Conservation (phyloP, 192 early-diverging fungal species). For the Coemansia reversa region DNA sequence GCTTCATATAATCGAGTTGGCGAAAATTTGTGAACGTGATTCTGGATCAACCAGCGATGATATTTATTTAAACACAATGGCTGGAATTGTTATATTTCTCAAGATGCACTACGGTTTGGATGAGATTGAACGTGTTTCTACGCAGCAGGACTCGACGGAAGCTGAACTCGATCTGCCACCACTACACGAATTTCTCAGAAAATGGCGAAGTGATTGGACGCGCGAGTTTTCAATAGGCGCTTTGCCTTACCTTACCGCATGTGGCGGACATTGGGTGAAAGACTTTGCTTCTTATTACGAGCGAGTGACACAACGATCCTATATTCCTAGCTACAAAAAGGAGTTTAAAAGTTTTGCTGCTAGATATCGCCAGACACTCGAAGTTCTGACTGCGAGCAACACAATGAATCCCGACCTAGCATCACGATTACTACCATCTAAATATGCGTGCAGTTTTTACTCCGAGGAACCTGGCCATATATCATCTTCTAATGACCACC, state of each 20-base stretch:
- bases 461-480: background rate
- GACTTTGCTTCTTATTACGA: conserved; percentile 31
- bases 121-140: conserved; percentile 36
- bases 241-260: conserved; percentile 24
- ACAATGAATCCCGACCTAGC: conserved; percentile 10
- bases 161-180: conserved; percentile 21
- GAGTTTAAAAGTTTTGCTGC: conserved; percentile 18
- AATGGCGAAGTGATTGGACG: conserved; percentile 41
- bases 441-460: conserved; percentile 3
- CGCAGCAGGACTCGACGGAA: background rate
- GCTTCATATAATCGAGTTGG: conserved; percentile 24
- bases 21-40: background rate
- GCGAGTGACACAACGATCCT: conserved; percentile 14
- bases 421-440: conserved; percentile 13
- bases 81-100: conserved; percentile 33
- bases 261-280: conserved; percentile 21
- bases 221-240: conserved; percentile 30
- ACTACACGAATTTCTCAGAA: conserved; percentile 26
- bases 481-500: too few species aligned
- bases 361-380: conserved; percentile 22
- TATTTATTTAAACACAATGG: conserved; percentile 1
- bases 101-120: conserved; percentile 53
- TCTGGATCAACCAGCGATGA: too few species aligned
- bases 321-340: background rate
- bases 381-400: conserved; percentile 7